Conservation (phyloP, 495 filamentous ascomycete species). For the Melanomma pulvis-pyrius region DNA sequence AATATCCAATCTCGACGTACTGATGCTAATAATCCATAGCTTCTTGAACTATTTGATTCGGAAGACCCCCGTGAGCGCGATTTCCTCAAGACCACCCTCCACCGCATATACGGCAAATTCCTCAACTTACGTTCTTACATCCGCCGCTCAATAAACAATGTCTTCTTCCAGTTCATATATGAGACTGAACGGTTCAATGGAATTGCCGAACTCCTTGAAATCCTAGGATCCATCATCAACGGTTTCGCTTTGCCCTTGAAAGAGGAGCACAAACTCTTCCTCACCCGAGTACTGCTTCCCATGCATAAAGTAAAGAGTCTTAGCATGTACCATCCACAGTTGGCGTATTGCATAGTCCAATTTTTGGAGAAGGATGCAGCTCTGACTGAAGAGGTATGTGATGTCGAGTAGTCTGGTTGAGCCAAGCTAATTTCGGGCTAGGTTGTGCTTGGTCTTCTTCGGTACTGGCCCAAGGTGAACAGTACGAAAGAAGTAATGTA, state of each 20-base stretch:
- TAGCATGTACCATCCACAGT: conserved; percentile 99
- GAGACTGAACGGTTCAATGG: conserved; percentile 99
- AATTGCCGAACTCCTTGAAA: conserved; percentile 94
- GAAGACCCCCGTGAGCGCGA: conserved; percentile 97
- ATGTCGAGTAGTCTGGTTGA: too few species aligned
- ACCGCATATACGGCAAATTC: conserved; percentile 99
- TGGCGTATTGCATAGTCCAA: conserved; percentile 99
- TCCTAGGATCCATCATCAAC: conserved; percentile 98
- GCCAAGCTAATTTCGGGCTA: conserved; percentile 42
- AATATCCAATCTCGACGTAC: background rate
- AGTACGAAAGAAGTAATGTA: conserved; percentile 99
- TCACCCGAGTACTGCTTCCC: conserved; percentile 89
- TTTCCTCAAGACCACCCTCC: conserved; percentile 96
- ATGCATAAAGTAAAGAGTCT: conserved; percentile 98
- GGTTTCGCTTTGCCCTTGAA: conserved; percentile 96
- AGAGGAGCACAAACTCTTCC: conserved; percentile 98
- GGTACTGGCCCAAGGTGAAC: conserved; percentile 99
- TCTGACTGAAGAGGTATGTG: conserved; percentile 89
- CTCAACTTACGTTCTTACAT: conserved; percentile 97
- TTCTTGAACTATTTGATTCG: conserved; percentile 98
- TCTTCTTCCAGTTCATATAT: conserved; percentile 99
- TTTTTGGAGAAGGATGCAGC: conserved; percentile 98
- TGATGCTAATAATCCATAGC: conserved; percentile 47
- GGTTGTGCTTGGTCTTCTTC: conserved; percentile 91
- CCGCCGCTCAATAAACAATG: conserved; percentile 97